Base-by-base conservation (phyloP, 2,329 filamentous ascomycete species). In the Cladophialophora immunda region DNA sequence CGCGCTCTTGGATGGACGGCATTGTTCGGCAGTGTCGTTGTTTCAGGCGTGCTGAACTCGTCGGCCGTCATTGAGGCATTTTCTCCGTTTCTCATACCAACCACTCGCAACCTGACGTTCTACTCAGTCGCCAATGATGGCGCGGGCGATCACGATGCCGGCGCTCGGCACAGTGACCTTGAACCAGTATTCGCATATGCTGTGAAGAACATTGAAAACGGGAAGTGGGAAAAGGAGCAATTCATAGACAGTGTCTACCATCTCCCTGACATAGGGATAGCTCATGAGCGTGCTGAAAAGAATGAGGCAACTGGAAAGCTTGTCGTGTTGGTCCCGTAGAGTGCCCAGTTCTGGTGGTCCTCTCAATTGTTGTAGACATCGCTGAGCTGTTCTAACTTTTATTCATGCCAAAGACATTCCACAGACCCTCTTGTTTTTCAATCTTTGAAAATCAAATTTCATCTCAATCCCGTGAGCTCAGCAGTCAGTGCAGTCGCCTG, bases 21-120 rank as follows among this genome's bases (percentile, higher is more conserved):
- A n/a, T 25, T 25, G 30, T 57, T 29, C 19, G 54, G 54, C 8
- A 57, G 8, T 25, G 30, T 32, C 29, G 54, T 57, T n/a, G n/a
- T 57, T 4, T 25, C 30, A 11, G 54, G 54, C 54, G 22, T 32
- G 8, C 27, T 57, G 8, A 57, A 57, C 27, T 29, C 25, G 30
- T 22, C 25, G 22, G 25, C 22, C 22, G 11, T 22, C 0, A n/a
- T 32, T n/a, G 54, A 32, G 3, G 11, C 1, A 13, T 57, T 57
- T 25, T 25, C 25, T 22, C 54, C 54, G 4, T 57, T 57, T 32
- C 30, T 32, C 29, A 57, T 57, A 22, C 54, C 54, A 9, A 25
- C 54, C n/a, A 57, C 54, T 11, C 25, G 54, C 8, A 57, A 57
- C 32, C 22, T 57, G 11, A 15, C 29, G 13, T 57, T 57, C 54